Evolutionary conservation across 2,329 filamentous ascomycete genomes (phyloP), one percentile per base, ranked within the genome.

Genomic region (Escovopsis weberi): DNA sequence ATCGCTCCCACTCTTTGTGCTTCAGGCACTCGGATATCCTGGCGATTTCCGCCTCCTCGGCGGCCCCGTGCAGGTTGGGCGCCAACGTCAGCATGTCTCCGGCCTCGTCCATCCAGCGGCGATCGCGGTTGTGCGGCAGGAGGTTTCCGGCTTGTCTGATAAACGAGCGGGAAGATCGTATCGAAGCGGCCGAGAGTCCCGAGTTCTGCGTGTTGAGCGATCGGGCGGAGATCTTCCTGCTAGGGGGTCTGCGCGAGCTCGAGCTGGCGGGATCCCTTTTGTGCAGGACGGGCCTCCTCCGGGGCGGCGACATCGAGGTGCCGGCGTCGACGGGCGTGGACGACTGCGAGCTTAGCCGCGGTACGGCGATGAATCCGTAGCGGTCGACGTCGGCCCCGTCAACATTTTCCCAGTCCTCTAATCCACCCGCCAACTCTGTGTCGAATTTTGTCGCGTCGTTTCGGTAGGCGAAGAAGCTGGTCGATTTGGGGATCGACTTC

Each of bases 391-490:
- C 71, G 40, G 63, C 66, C 30, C 69, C 74, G 42, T 76, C 63
- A 2, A 82, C 62, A 49, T 81, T 74, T 51, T 80, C 72, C 77
- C 76, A 82, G 52, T 82, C 77, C 55, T 82, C 78, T 18, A 80
- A 63, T 12, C 75, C 74, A 38, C 75, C 73, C 12, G 72, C 73
- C 35, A 71, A 59, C 52, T 76, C 70, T 46, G 66, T 64, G 39
- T 61, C 60, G 51, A 56, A 54, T 46, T 60, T 55, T 32, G 28
- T 32, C 41, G 53, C 33, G 41, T 67, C 66, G 59, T 53, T 68
- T 62, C 50, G 59, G 50, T 58, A 63, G 47, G 62, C 65, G 51
- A 59, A 66, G 49, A 63, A 67, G 58, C 59, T 66, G 60, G 53
- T 62, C 58, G 63, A 67, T 48, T 53, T 59, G 53, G 59, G 61